Conservation (phyloP, 352 stramenopile genomes). For the Pythium phragmiticola region DNA sequence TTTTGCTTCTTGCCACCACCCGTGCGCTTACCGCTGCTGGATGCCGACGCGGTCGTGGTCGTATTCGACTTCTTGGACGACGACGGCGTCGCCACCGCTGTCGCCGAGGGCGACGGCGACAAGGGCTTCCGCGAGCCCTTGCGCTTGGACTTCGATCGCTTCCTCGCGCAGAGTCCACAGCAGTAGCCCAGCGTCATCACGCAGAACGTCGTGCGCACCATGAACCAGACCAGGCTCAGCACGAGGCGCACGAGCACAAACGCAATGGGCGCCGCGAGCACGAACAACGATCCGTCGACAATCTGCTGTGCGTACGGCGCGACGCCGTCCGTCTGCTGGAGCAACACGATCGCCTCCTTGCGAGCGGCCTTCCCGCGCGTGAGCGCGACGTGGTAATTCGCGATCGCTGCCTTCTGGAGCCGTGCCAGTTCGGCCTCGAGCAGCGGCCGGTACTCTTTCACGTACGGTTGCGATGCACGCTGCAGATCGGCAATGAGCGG, state of each 20-base stretch:
- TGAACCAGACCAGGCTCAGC: slow-evolving; percentile 55
- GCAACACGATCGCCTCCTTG: slow-evolving; percentile 46
- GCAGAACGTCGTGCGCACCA: slow-evolving; percentile 50
- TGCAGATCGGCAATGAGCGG: slow-evolving; percentile 58
- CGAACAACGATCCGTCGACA: slow-evolving; percentile 53
- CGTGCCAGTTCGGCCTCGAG: slow-evolving; percentile 46
- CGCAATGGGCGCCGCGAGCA: slow-evolving; percentile 48
- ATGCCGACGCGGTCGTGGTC: background rate
- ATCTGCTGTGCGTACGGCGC: slow-evolving; percentile 63
- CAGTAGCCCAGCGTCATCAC: slow-evolving; percentile 58
- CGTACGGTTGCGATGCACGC: slow-evolving; percentile 45
- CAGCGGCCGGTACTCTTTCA: slow-evolving; percentile 55
- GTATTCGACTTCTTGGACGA: slow-evolving; percentile 10
- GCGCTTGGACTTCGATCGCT: slow-evolving; percentile 49
- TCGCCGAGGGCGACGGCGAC: slow-evolving; percentile 9
- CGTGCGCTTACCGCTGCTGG: slow-evolving; percentile 16
- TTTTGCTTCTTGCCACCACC: slow-evolving; percentile 27
- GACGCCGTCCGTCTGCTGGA: slow-evolving; percentile 63
- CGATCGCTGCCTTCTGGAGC: slow-evolving; percentile 34
- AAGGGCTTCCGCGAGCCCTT: slow-evolving; percentile 38
- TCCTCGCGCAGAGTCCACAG: slow-evolving; percentile 41
- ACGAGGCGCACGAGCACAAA: slow-evolving; percentile 48
- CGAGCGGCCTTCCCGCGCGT: slow-evolving; percentile 45
- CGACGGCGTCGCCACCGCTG: slow-evolving; percentile 7
- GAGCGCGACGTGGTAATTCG: slow-evolving; percentile 46